phyloP scores from a whole-genome alignment of 768 basidiomycete genomes.

The Gloeophyllum trabeum region DNA sequence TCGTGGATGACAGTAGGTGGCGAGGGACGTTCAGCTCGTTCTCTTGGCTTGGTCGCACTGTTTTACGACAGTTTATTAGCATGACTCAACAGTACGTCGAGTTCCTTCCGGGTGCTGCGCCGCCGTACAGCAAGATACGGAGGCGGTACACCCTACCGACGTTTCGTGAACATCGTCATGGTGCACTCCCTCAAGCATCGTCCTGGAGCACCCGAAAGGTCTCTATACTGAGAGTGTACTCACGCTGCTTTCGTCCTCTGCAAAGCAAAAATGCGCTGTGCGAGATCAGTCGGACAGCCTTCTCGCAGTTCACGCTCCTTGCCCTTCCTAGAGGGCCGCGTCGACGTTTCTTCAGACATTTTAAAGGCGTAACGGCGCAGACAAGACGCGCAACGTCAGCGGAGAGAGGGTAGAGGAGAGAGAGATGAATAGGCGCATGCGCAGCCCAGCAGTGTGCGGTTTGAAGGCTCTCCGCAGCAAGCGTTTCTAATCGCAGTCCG shows the following conservation, averaged over 20 bases:
- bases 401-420: not conserved
- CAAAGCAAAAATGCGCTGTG: constrained; percentile 56
- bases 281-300: constrained; percentile 34
- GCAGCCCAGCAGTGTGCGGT: not conserved
- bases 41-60: constrained; percentile 35
- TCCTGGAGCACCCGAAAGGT: too few species aligned
- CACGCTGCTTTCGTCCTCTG: constrained; percentile 55
- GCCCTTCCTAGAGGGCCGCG: constrained; percentile 16
- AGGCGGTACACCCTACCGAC: too few species aligned
- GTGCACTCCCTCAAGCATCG: too few species aligned
- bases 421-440: not conserved
- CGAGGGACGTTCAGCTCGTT: constrained; percentile 32
- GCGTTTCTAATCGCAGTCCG: not conserved
- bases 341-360: not conserved
- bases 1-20: constrained; percentile 3
- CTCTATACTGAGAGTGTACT: too few species aligned
- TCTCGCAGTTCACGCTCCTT: constrained; percentile 19
- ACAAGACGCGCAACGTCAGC: too few species aligned
- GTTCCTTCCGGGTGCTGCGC: too few species aligned
- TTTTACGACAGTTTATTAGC: not conserved
- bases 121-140: too few species aligned
- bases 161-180: too few species aligned
- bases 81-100: constrained; percentile 8
- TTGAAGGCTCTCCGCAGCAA: not conserved
- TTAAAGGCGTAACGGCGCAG: not conserved